Evolutionary conservation across 768 basidiomycete species (phyloP).

Genomic region (Boletus vermiculosoides): DNA sequence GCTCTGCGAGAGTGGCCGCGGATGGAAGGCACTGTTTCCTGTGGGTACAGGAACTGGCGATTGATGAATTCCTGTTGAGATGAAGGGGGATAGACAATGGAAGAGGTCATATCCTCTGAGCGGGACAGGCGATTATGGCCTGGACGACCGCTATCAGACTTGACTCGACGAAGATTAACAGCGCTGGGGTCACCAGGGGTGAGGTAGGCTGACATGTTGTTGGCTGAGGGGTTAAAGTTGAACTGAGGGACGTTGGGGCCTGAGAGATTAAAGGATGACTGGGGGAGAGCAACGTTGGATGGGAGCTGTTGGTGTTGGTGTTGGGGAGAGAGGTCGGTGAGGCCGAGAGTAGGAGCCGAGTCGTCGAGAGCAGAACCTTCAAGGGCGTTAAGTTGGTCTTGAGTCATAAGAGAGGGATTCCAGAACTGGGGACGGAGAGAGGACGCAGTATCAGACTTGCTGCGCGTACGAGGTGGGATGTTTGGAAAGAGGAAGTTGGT

Average conservation of each 20-base stretch:
- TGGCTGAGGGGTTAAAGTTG: conserved; percentile 35
- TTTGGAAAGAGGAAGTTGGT: conserved; percentile 39
- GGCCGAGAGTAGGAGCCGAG: conserved; percentile 30
- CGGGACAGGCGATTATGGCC: conserved; percentile 52
- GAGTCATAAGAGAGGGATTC: conserved; percentile 42
- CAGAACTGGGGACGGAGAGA: conserved; percentile 53
- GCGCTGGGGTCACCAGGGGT: conserved; percentile 29
- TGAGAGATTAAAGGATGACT: conserved; percentile 29
- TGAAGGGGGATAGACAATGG: conserved; percentile 32
- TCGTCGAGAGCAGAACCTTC: conserved; percentile 41
- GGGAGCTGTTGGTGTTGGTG: conserved; percentile 28
- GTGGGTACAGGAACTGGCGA: conserved; percentile 44
- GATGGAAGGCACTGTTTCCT: conserved; percentile 36
- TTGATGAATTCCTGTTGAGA: conserved; percentile 45
- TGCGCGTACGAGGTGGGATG: conserved; percentile 45
- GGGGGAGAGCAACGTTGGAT: conserved; percentile 24
- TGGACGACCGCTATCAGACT: conserved; percentile 46
- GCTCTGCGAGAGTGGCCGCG: conserved; percentile 44
- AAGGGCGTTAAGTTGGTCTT: conserved; percentile 35
- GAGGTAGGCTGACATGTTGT: conserved; percentile 42
- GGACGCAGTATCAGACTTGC: conserved; percentile 57
- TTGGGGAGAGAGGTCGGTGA: conserved; percentile 29
- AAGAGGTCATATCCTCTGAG: conserved; percentile 57
- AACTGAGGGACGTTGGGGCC: conserved; percentile 31
- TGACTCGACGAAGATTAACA: conserved; percentile 45